These are phyloP conservation scores for Paralagenidium karlingii DNA, from an alignment of 352 stramenopile genomes.

Conservation along the genomic window DNA sequence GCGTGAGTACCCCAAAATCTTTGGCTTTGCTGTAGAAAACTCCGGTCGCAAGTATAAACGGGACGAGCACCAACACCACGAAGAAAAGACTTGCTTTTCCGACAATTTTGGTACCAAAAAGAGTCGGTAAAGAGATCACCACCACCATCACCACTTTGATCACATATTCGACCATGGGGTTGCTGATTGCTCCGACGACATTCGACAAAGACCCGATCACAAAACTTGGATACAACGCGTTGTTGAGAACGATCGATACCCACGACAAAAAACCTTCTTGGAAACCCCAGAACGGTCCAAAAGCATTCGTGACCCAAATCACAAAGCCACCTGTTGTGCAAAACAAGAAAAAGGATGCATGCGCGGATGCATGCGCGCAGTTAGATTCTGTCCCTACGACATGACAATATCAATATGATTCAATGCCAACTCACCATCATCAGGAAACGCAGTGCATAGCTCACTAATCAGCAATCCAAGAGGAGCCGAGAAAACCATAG, in stretches of 20 bases:
- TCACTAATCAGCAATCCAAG: slow-evolving; percentile 81
- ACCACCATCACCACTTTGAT: slow-evolving; percentile 8
- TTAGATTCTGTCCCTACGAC: too few relatives aligned
- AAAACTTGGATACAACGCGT: slow-evolving; percentile 75
- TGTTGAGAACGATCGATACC: slow-evolving; percentile 71
- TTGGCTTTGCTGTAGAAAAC: slow-evolving; percentile 8
- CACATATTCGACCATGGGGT: slow-evolving; percentile 2
- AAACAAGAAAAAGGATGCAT: too few relatives aligned
- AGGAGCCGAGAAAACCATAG: slow-evolving; percentile 74
- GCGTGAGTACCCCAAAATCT: too few relatives aligned
- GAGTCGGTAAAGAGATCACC: slow-evolving; percentile 5
- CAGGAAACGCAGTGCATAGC: slow-evolving; percentile 66
- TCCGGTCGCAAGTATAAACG: slow-evolving; percentile 33
- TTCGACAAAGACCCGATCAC: slow-evolving; percentile 3
- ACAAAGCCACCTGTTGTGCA: slow-evolving; percentile 55
- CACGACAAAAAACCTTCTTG: slow-evolving; percentile 42
- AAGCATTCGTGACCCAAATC: slow-evolving; percentile 70
- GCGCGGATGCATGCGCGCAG: too few relatives aligned
- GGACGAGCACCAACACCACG: slow-evolving; percentile 50
- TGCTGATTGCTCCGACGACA: background rate
- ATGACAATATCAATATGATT: too few relatives aligned
- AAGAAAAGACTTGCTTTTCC: slow-evolving; percentile 40
- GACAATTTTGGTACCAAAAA: slow-evolving; percentile 40
- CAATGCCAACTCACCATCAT: too few relatives aligned
- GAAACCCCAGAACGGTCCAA: slow-evolving; percentile 60